phyloP scores from a whole-genome alignment of 371 early-diverging fungal species.

The Mortierella sp. region DNA sequence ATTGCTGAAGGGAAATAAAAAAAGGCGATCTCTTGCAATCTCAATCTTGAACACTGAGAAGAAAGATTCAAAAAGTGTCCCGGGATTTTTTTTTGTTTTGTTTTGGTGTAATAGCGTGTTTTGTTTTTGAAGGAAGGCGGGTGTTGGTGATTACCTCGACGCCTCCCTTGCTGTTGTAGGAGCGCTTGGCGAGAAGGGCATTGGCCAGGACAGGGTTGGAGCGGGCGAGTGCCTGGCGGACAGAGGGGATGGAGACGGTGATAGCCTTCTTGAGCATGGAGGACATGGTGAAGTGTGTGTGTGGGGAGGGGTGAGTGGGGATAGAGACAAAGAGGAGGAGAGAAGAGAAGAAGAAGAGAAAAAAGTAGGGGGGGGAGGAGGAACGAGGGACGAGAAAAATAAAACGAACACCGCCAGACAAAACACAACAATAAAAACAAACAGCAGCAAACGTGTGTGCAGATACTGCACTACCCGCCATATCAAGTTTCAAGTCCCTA shows the following conservation, averaged over 20 bases:
- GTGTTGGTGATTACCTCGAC: conserved; percentile 23
- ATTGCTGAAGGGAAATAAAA: background rate
- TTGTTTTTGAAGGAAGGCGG: background rate
- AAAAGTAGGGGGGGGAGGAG: background rate
- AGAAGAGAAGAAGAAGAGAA: background rate
- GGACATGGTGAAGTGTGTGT: conserved; percentile 22
- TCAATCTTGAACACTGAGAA: background rate
- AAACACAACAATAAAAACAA: conserved; percentile 10
- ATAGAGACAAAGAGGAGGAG: conserved; percentile 2
- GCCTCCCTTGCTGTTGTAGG: conserved; percentile 33
- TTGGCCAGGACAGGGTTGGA: conserved; percentile 40
- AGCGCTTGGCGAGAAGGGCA: conserved; percentile 31
- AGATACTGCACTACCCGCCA: too few relatives aligned
- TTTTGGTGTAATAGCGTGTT: conserved; percentile 1
- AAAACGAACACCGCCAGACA: background rate
- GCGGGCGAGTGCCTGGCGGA: conserved; percentile 35
- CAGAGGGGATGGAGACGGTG: conserved; percentile 34
- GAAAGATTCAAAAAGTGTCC: background rate
- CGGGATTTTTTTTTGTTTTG: background rate
- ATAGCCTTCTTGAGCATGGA: conserved; percentile 29
- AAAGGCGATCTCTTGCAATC: background rate
- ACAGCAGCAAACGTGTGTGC: background rate
- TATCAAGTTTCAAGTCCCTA: background rate
- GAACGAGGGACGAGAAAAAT: background rate
- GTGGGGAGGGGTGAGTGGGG: background rate